Conservation (phyloP, 768 basidiomycete species). For the Lepiota brunneoincarnata region DNA sequence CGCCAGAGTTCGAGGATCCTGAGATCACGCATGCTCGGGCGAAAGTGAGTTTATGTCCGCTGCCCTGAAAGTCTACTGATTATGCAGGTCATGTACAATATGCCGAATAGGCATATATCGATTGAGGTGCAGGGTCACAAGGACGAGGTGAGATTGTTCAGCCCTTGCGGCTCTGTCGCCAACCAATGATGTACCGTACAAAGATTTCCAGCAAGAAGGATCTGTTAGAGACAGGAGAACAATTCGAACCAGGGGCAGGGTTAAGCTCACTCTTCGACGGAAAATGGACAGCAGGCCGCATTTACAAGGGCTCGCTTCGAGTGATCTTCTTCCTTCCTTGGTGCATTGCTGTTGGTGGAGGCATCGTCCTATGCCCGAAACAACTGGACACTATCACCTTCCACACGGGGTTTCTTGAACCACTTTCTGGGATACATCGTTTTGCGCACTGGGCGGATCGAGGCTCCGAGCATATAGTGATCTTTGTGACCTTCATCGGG, state of each 20-base stretch:
- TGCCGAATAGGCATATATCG: conserved; percentile 10
- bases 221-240: neutral
- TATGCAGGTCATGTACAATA: neutral
- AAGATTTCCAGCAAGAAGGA: neutral
- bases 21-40: neutral
- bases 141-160: neutral
- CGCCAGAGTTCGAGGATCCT: conserved; percentile 6
- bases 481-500: conserved; percentile 31
- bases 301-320: conserved; percentile 13
- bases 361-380: conserved; percentile 35
- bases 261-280: neutral
- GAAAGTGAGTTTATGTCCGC: neutral
- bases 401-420: conserved; percentile 27
- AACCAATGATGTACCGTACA: neutral
- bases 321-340: conserved; percentile 40
- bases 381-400: conserved; percentile 36
- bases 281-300: neutral
- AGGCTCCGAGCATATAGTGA: conserved; percentile 33
- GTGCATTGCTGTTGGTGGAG: conserved; percentile 42
- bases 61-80: neutral
- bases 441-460: conserved; percentile 40
- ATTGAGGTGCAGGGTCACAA: neutral
- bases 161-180: neutral
- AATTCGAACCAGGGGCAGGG: neutral
- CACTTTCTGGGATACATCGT: conserved; percentile 30